A percentile compares a stretch with the other conserved stretches of the same genome.
These are phyloP conservation scores for Pseudocercospora vitis DNA, from an alignment of 2,329 filamentous ascomycete species.

Conservation along the genomic window DNA sequence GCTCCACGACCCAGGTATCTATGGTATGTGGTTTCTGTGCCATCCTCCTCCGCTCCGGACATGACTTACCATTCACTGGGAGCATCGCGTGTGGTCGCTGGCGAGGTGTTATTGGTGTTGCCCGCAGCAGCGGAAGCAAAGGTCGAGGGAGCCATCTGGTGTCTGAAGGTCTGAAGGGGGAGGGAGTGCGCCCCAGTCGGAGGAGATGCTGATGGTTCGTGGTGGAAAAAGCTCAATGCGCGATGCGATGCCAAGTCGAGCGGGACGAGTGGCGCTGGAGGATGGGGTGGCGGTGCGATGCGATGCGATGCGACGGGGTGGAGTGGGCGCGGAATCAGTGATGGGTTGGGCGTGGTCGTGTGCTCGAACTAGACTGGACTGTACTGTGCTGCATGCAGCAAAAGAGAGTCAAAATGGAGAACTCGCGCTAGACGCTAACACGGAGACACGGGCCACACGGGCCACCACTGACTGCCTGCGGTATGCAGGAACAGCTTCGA, in stretches of 20 bases:
- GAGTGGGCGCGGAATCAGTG: not conserved
- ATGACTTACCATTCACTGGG: constrained; percentile 49
- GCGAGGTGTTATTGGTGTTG: constrained; percentile 43
- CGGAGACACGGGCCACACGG: too few relatives aligned
- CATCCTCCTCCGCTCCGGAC: constrained; percentile 7
- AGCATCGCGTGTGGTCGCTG: constrained; percentile 45
- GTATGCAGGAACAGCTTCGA: too few relatives aligned
- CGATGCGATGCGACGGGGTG: not conserved
- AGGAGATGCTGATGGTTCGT: not conserved
- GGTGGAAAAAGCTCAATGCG: not conserved
- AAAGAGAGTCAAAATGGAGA: too few relatives aligned
- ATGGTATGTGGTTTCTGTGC: too few relatives aligned
- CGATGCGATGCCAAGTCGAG: not conserved
- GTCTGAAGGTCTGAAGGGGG: not conserved
- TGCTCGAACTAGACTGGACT: not conserved
- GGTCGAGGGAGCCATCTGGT: constrained; percentile 47
- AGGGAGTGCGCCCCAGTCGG: not conserved
- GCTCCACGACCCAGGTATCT: too few relatives aligned
- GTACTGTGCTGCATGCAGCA: too few relatives aligned
- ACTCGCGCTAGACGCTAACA: too few relatives aligned
- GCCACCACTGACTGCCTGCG: too few relatives aligned
- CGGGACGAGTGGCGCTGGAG: not conserved
- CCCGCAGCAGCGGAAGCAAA: constrained; percentile 54
- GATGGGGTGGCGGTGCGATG: too few relatives aligned
- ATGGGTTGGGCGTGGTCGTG: not conserved